Conservation (phyloP, 305 asterid species). For the Withania somnifera region DNA sequence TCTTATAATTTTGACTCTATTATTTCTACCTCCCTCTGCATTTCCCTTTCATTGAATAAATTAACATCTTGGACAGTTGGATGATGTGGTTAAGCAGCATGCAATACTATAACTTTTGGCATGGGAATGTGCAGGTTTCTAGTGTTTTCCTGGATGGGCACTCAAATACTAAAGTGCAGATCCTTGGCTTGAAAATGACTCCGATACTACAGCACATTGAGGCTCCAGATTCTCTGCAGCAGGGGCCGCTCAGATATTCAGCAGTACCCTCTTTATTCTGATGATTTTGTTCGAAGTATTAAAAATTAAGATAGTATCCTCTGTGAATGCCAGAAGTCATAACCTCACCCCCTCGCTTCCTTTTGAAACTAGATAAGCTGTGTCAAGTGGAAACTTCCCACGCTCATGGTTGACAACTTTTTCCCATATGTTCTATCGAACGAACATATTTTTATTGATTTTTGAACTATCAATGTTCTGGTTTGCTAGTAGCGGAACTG, state of each 20-base stretch:
- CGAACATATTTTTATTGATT: not conserved
- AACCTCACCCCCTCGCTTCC: not conserved
- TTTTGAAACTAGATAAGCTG: not conserved
- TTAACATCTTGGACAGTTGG: not conserved
- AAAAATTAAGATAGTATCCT: not conserved
- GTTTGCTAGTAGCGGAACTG: not conserved
- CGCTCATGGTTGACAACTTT: not conserved
- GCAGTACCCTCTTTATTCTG: conserved; percentile 2
- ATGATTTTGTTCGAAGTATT: not conserved
- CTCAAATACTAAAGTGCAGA: conserved; percentile 52
- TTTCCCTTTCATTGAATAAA: not conserved
- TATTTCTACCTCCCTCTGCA: not conserved
- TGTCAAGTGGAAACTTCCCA: not conserved
- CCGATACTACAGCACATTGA: conserved; percentile 36
- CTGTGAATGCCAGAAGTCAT: not conserved
- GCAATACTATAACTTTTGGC: not conserved
- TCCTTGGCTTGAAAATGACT: conserved; percentile 60
- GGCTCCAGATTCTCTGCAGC: conserved; percentile 32
- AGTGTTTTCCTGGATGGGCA: conserved; percentile 61
- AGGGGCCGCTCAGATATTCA: conserved; percentile 48
- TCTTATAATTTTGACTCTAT: not conserved
- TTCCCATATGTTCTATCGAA: too few species aligned
- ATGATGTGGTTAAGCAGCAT: not conserved
- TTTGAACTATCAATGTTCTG: not conserved
- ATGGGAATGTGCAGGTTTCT: conserved; percentile 31